Base-by-base conservation (phyloP, 768 basidiomycete species). In the Guyanaporus albipodus region DNA sequence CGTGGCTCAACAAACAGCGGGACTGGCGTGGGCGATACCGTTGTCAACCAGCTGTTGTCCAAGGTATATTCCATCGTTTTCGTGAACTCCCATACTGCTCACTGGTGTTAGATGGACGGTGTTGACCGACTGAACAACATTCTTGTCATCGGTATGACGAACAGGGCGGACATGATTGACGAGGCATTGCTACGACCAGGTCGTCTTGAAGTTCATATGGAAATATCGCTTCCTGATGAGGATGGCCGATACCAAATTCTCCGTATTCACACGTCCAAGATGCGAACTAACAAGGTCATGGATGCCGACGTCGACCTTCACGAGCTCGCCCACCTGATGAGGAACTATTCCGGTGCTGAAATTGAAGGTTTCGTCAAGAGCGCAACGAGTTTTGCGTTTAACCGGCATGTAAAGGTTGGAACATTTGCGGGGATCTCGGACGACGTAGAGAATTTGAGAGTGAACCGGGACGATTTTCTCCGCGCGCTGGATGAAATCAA, bases 121-220 rank as follows among this genome's bases (percentile, higher is more conserved):
- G 95, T 99, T 10, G 96, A 99, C 63, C 88, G 91, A 70, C 74
- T 99, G 26, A 98, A 99, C 74, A 99, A 99, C 69, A 95, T 99
- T 51, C 86, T 99, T 58, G 87, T 99, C 57, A 99, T 99, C 56
- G 96, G 96, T 58, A 99, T 99, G 96, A 99, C 95, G 37, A 98
- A 99, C 67, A 85, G 96, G 50, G 70, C 82, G 34, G 96, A 99
- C 74, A 91, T 99, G 94, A 97, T 99, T 57, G 96, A 99, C 60
- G 96, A 99, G 63, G 96, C 95, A 8, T 78, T 98, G 2, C 78
- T 97, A 6, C 93, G 96, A 58, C 94, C 96, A 1, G 96, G 96
- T 34, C 94, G 96, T 74, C 85, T 99, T 38, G 96, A 99, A 66
- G 94, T 98, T 12, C 96, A 98, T 69, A 96, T 99, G 86, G 96